Percentiles rank a stretch among this genome's conserved stretches.
These are phyloP conservation scores for Paramecium biaurelia DNA, from an alignment of 73 alveolate genomes.

Conservation along the genomic window DNA sequence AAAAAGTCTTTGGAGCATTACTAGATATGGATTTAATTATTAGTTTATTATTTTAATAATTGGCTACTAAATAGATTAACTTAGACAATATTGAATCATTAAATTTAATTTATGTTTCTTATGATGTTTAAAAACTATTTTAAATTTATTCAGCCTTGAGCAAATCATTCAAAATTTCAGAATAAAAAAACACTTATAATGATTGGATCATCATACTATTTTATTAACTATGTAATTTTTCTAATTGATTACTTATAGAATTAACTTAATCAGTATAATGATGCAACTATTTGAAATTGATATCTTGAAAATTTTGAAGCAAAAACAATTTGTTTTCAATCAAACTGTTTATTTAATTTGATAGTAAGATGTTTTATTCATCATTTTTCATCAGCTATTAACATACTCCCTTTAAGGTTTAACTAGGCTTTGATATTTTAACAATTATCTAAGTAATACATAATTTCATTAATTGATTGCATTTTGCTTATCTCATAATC, in stretches of 20 bases:
- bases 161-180: slow-evolving; percentile 13
- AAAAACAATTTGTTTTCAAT: background rate
- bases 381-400: background rate
- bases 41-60: background rate
- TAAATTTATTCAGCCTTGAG: background rate
- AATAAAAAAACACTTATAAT: background rate
- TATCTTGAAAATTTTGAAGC: background rate
- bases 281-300: background rate
- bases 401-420: background rate
- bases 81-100: background rate
- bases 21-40: background rate
- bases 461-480: background rate
- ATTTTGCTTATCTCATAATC: background rate
- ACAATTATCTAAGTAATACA: background rate
- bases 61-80: background rate
- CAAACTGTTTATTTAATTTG: background rate
- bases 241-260: background rate
- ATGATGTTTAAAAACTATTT: background rate
- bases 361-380: background rate
- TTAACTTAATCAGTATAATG: background rate
- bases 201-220: background rate
- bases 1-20: background rate
- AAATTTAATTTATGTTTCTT: background rate
- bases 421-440: background rate
- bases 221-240: background rate